Evolutionary conservation across 1,139 yeast species (phyloP), one percentile per base, ranked within the genome.

Genomic region (Yamadazyma mexicana): DNA sequence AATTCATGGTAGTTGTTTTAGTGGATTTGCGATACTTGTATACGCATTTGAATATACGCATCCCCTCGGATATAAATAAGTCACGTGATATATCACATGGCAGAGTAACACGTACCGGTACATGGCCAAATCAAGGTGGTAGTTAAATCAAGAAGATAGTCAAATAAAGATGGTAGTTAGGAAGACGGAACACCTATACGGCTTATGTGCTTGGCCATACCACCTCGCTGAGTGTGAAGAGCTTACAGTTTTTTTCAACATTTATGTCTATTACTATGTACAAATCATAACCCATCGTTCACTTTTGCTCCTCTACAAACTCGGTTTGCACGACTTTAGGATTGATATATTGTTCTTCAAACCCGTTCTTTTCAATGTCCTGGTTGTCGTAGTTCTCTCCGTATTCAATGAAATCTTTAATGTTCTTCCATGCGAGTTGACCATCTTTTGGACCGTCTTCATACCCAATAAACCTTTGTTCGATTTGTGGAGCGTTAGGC

Each of bases 381-480:
- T 56, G 58, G 34, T 60, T 62, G 44, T 62, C 63, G 47, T 70
- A 69, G 52, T 69, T 66, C 39, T 69, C 71, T 4, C 98, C 98
- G 43, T 79, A 69, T 58, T 82, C 87, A 24, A 92, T 75, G 58
- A 79, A 92, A 51, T 86, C 88, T 54, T 76, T 77, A 38, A 87
- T 70, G 59, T 85, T 87, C 41, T 81, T 77, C 55, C 87, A 73
- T 47, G 88, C 87, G 38, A 87, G 71, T 44, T 79, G 77, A 6
- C 92, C 83, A 60, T 87, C 95, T 45, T 80, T 73, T 38, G 88
- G 79, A 26, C 91, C 91, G 52, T 81, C 81, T 25, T 62, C 52
- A 60, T 78, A 91, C 3, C 96, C 96, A 38, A 71, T 66, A 59
- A 71, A 88, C 32, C 73, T 69, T 58, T 88, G 91, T 48, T 69